phyloP scores from a whole-genome alignment of 352 stramenopile genomes.

The Nothophytophthora sp. region DNA sequence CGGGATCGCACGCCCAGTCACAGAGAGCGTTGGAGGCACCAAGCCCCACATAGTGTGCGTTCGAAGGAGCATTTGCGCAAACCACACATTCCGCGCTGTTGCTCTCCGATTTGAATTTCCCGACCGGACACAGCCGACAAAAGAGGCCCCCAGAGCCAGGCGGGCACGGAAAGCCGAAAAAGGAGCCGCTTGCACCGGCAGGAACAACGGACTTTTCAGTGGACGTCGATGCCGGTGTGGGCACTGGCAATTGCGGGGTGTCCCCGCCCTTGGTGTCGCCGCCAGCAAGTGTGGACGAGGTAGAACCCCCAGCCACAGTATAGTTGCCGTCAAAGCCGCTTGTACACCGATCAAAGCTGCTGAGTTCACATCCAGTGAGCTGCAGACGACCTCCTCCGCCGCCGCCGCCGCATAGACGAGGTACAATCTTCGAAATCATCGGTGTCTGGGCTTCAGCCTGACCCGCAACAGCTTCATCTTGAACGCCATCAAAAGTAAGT shows the following conservation, averaged over 20 bases:
- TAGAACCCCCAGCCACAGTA: constrained; percentile 64
- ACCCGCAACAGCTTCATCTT: constrained; percentile 17
- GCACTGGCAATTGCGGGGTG: constrained; percentile 8
- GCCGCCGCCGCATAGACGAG: constrained; percentile 62
- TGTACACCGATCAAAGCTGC: constrained; percentile 66
- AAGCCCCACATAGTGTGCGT: constrained; percentile 63
- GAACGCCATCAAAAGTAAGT: constrained; percentile 13
- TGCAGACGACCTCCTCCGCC: constrained; percentile 71
- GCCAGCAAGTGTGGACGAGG: constrained; percentile 27
- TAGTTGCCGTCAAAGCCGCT: constrained; percentile 78
- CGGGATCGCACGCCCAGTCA: constrained; percentile 74
- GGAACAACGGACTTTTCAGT: constrained; percentile 27
- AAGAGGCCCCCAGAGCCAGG: constrained; percentile 76
- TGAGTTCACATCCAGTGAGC: constrained; percentile 67
- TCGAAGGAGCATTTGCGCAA: constrained; percentile 64
- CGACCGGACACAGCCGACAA: constrained; percentile 57
- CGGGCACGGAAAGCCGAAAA: constrained; percentile 81
- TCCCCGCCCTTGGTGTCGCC: constrained; percentile 9
- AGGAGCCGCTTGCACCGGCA: constrained; percentile 54
- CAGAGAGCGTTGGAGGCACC: constrained; percentile 53
- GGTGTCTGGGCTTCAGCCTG: constrained; percentile 24
- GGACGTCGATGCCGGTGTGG: constrained; percentile 16
- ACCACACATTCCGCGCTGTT: constrained; percentile 73
- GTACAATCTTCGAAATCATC: constrained; percentile 20
- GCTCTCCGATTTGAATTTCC: constrained; percentile 77